Evolutionary conservation across 2,329 filamentous ascomycete genomes (phyloP).

Genomic region (Colletotrichum zoysiae): DNA sequence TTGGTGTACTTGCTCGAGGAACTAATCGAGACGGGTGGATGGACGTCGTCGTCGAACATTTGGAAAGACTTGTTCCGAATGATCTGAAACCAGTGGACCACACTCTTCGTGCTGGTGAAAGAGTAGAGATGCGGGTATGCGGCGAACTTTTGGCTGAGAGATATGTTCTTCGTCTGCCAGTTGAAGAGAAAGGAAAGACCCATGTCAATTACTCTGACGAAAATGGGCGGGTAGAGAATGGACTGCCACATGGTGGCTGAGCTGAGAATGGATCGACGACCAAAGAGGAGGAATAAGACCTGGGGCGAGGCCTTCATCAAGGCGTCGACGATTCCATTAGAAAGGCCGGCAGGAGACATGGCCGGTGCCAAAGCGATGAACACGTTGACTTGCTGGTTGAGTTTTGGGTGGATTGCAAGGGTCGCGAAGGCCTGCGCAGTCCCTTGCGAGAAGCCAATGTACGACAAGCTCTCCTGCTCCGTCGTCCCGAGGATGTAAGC

Average conservation of each 20-base stretch:
- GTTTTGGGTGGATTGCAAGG: constrained; percentile 88
- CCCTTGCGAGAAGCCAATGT: constrained; percentile 97
- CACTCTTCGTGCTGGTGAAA: constrained; percentile 95
- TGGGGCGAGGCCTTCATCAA: constrained; percentile 94
- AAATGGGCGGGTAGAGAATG: constrained; percentile 93
- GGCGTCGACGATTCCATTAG: constrained; percentile 90
- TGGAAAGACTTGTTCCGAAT: constrained; percentile 97
- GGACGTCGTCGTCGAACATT: constrained; percentile 97
- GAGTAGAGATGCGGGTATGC: constrained; percentile 97
- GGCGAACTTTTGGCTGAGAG: constrained; percentile 88
- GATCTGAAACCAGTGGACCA: constrained; percentile 99
- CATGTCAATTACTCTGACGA: constrained; percentile 87
- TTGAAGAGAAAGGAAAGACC: constrained; percentile 87
- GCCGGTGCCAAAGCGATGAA: constrained; percentile 96
- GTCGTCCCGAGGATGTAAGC: constrained; percentile 90
- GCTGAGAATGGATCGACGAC: constrained; percentile 88
- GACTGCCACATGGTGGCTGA: constrained; percentile 98
- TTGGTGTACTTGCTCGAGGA: constrained; percentile 90
- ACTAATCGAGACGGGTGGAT: constrained; percentile 78
- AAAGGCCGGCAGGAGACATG: constrained; percentile 93
- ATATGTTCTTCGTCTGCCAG: constrained; percentile 89
- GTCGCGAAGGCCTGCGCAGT: constrained; percentile 97
- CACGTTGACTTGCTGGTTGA: constrained; percentile 94
- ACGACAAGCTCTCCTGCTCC: constrained; percentile 85
- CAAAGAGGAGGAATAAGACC: constrained; percentile 92